Evolutionary conservation across 768 basidiomycete species (phyloP), one percentile per base, ranked within the genome.

Genomic region (Phlebiopsis flavidoalba): DNA sequence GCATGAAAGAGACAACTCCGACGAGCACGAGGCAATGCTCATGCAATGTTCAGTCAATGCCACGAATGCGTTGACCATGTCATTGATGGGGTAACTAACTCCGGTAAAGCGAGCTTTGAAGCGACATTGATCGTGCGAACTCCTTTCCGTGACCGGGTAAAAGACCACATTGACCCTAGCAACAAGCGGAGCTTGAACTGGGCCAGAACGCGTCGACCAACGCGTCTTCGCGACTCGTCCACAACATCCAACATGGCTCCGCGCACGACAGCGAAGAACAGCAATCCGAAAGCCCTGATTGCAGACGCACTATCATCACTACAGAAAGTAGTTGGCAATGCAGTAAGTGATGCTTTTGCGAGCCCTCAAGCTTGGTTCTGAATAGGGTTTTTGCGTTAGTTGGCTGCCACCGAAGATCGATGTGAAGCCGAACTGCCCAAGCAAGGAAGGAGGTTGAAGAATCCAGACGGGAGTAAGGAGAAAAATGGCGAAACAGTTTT

Each of bases 361-460:
- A 43, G 33, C 26, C 10, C 37, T 50, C 48, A 6, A 14, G 17
- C 24, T 10, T 45, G 50, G 54, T 52, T 57, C n/a, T 60, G n/a
- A 22, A 11, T n/a, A n/a, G n/a, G 8, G 2, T 46, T n/a, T 19
- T 10, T 10, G 5, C 5, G 10, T 12, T 36, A 49, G 87, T 76
- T 87, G 60, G 75, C 80, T 14, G 75, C 80, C 37, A 75, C 82
- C 17, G 85, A 89, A 62, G 78, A 79, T n/a, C 79, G 82, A 58
- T 77, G 82, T 4, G 80, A 80, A 63, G 71, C 73, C 45, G 83
- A 87, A 63, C 76, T 63, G 74, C 80, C 6, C 2, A 31, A 6
- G 26, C 3, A 2, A 31, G 26, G 6, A 31, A 31, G 26, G 26
- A 31, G 26, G 6, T 31, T 31, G 26, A 31, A 31, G 26, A 31